Base-by-base conservation (phyloP, 345 rosid genomes). In the Salix dunnii region DNA sequence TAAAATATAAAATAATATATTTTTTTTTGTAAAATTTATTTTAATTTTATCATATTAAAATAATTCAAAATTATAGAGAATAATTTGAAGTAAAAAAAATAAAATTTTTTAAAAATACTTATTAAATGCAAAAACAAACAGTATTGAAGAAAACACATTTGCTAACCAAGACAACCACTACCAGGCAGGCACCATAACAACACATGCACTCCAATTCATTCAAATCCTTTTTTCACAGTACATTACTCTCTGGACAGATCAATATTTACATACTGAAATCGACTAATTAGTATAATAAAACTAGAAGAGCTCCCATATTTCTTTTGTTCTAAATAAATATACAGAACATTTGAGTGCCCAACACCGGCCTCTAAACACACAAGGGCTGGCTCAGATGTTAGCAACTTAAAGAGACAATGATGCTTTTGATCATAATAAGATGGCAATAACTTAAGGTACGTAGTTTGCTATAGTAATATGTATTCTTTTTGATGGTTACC, bases 301-400 rank as follows among this genome's bases (percentile, higher is more conserved):
- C 70, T 64, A 42, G 18, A 53, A 5, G 17, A 1, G 36, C 38
- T 49, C 23, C 13, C 40, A 40, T 51, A 2, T 40, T 78, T 72
- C 65, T 14, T 36, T 12, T 30, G 11, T 53, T 53, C 61, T 72
- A 9, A 49, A 20, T 72, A 65, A 76, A 68, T 9, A 76, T 17
- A 51, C 7, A 12, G 30, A 9, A 64, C 28, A 46, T 2, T 25
- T 51, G 36, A 30, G 20, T 14, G 36, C 30, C 67, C 65, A 77
- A 42, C 81, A 72, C 43, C 81, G 81, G 81, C 81, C 76, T 72
- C 43, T 33, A 33, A 17, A 55, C 1, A 61, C 33, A 36, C 60
- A 43, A 78, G 72, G 76, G 81, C 81, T 51, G 76, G 81, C 81
- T 51, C 81, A 66, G 81, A 42, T 58, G 73, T 28, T 21, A 40